A percentile compares a stretch with the other conserved stretches of the same genome.
phyloP scores from a whole-genome alignment of 1,284 basidiomycete species.

The Cutaneotrichosporon curvatum region DNA sequence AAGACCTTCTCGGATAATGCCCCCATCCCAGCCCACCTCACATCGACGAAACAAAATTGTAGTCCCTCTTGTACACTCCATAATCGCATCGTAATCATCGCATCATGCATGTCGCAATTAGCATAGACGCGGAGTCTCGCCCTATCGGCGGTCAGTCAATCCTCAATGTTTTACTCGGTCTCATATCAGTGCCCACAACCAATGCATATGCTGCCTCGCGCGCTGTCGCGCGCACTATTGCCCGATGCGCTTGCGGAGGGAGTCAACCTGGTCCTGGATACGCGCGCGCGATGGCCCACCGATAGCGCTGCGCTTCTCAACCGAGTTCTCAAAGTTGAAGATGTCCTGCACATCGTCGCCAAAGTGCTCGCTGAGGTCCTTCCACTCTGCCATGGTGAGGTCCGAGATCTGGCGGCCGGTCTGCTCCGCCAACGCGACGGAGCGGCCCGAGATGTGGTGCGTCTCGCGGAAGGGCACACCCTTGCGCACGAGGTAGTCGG shows the following conservation, averaged over 20 bases:
- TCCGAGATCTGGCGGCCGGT: slow-evolving; percentile 72
- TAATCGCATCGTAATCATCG: not conserved
- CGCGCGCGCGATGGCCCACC: slow-evolving; percentile 82
- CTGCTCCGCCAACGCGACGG: slow-evolving; percentile 87
- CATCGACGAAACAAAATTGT: not conserved
- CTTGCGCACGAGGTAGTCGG: slow-evolving; percentile 96
- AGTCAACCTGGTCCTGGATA: slow-evolving; percentile 74
- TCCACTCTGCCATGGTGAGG: slow-evolving; percentile 71
- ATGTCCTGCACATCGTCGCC: slow-evolving; percentile 70
- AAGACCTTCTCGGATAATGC: slow-evolving; percentile 41
- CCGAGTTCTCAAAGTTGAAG: slow-evolving; percentile 88
- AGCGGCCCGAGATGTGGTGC: slow-evolving; percentile 93
- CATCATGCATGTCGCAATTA: not conserved
- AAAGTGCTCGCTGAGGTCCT: slow-evolving; percentile 68
- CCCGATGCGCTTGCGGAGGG: slow-evolving; percentile 55
- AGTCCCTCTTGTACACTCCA: not conserved
- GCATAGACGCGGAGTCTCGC: not conserved
- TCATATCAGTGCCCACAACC: too few species aligned
- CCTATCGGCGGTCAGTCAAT: too few species aligned
- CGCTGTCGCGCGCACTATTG: not conserved
- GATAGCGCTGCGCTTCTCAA: slow-evolving; percentile 87
- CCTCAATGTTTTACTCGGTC: too few species aligned
- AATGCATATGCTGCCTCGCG: too few species aligned
- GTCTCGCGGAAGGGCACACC: slow-evolving; percentile 98
- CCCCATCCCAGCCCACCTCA: too few species aligned